Conservation (phyloP, 441 rosid species). For the Kokia cookei region DNA sequence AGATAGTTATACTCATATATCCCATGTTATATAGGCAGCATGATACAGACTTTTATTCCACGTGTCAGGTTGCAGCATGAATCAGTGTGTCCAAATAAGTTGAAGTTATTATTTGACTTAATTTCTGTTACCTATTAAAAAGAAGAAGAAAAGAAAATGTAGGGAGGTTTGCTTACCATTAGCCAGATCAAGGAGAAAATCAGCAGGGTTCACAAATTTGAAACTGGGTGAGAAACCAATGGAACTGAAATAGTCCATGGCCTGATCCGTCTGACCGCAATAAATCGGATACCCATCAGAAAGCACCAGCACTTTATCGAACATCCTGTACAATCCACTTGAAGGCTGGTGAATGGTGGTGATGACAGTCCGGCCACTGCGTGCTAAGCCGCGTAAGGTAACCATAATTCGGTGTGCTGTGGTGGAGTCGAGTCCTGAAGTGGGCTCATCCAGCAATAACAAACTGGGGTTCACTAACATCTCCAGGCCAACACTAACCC, state of each 20-base stretch:
- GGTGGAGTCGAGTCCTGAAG: constrained; percentile 88
- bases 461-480: constrained; percentile 86
- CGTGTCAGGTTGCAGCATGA: not conserved
- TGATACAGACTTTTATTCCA: not conserved
- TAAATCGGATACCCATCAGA: constrained; percentile 74
- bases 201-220: constrained; percentile 73
- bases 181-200: constrained; percentile 88
- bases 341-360: constrained; percentile 93
- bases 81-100: not conserved
- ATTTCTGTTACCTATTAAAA: not conserved
- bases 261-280: constrained; percentile 51
- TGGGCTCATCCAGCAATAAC: constrained; percentile 80
- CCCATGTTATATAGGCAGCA: no score
- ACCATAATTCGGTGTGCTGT: constrained; percentile 69
- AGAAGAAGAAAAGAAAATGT: not conserved
- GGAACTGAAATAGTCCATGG: constrained; percentile 66
- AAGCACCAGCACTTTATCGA: constrained; percentile 71
- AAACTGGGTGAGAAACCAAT: constrained; percentile 54
- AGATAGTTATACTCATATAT: no score
- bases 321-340: constrained; percentile 68
- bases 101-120: not conserved
- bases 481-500: constrained; percentile 88
- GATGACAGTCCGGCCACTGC: constrained; percentile 72
- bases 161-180: constrained; percentile 43
- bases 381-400: constrained; percentile 52